phyloP scores from a whole-genome alignment of 495 filamentous ascomycete species.

The Xylaria cubensis region DNA sequence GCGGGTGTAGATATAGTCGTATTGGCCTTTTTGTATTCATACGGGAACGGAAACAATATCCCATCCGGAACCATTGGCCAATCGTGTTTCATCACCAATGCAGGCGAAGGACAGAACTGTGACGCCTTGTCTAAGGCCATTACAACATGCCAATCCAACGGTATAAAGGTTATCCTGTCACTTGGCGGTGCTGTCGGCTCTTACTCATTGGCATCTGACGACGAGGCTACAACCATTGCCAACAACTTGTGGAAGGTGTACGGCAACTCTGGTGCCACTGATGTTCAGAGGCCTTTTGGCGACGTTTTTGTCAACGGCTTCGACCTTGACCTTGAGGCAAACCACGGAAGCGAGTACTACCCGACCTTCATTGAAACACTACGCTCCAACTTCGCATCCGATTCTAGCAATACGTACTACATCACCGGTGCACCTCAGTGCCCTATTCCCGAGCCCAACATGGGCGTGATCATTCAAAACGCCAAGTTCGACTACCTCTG shows the following conservation, averaged over 20 bases:
- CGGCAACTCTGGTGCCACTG: conserved; percentile 47
- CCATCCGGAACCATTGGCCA: conserved; percentile 49
- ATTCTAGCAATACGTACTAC: conserved; percentile 53
- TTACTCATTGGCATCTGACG: conserved; percentile 50
- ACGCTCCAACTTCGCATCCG: conserved; percentile 48
- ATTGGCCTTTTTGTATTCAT: conserved; percentile 59
- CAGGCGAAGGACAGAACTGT: conserved; percentile 51
- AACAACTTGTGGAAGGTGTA: conserved; percentile 59
- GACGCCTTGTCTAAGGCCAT: conserved; percentile 53
- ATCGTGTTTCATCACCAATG: conserved; percentile 44
- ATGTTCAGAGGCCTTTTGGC: conserved; percentile 53
- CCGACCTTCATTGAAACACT: conserved; percentile 49
- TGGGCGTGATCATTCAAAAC: conserved; percentile 54
- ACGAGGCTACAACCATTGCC: conserved; percentile 54
- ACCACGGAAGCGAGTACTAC: conserved; percentile 49
- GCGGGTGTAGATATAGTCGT: conserved; percentile 58
- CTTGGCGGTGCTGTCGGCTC: conserved; percentile 50
- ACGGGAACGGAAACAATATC: conserved; percentile 42
- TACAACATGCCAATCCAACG: conserved; percentile 52
- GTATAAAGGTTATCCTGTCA: conserved; percentile 57
- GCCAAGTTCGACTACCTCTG: conserved; percentile 37
- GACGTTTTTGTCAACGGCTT: conserved; percentile 60
- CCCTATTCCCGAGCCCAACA: conserved; percentile 56
- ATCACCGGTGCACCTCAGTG: conserved; percentile 64
- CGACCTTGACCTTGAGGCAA: conserved; percentile 59